phyloP scores from a whole-genome alignment of 1,284 basidiomycete species.

The Singerocomus inundabilis region DNA sequence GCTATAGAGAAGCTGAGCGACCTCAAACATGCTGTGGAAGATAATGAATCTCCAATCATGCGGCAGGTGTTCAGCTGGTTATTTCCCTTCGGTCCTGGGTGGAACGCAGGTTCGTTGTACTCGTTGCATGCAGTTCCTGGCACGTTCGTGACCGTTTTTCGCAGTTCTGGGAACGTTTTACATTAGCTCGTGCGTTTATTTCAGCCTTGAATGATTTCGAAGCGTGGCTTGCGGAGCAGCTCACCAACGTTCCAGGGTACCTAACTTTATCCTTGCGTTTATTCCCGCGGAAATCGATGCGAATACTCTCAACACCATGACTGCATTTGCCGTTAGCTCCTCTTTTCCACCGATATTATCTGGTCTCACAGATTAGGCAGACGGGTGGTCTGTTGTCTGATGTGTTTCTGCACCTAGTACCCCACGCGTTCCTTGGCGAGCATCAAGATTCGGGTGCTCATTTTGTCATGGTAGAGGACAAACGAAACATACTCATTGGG shows the following conservation, averaged over 20 bases:
- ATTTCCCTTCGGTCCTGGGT: constrained; percentile 85
- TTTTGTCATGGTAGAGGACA: constrained; percentile 82
- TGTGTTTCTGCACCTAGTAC: constrained; percentile 86
- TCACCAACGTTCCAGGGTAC: constrained; percentile 54
- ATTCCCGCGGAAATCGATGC: constrained; percentile 83
- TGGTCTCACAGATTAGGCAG: constrained; percentile 41
- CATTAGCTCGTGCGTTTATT: constrained; percentile 78
- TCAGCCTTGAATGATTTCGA: constrained; percentile 14
- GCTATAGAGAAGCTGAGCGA: constrained; percentile 56
- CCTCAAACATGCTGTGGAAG: constrained; percentile 60
- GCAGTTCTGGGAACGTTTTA: constrained; percentile 85
- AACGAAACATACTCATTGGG: constrained; percentile 86
- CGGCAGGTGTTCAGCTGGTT: constrained; percentile 73
- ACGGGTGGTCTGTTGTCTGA: constrained; percentile 88
- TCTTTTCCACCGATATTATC: constrained; percentile 14
- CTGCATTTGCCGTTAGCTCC: constrained; percentile 71
- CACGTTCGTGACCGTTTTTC: constrained; percentile 27
- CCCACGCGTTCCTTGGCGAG: constrained; percentile 88
- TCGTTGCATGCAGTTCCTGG: constrained; percentile 1
- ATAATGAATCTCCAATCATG: constrained; percentile 66
- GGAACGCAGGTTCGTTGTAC: constrained; percentile 64
- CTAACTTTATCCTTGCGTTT: constrained; percentile 89
- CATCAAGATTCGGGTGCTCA: constrained; percentile 66
- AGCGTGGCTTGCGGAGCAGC: constrained; percentile 17
- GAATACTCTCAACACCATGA: constrained; percentile 88